phyloP scores from a whole-genome alignment of 2,329 filamentous ascomycete species.

The Parascedosporium putredinis region DNA sequence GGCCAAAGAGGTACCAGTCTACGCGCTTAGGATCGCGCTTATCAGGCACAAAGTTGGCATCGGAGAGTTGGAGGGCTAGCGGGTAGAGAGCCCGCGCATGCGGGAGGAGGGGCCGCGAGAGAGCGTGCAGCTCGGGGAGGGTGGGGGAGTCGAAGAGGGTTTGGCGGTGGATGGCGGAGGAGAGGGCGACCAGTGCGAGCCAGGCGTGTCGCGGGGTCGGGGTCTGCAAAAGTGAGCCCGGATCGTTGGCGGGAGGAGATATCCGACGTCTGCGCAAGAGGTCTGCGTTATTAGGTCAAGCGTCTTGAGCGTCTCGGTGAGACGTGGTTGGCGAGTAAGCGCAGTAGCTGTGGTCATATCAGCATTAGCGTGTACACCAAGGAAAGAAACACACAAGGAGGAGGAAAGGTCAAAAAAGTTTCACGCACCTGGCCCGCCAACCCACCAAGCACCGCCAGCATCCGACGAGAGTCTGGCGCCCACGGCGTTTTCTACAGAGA shows the following conservation, averaged over 20 bases:
- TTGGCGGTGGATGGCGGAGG: slow-evolving; percentile 4
- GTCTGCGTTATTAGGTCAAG: neutral
- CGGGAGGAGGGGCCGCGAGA: neutral
- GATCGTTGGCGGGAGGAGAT: neutral
- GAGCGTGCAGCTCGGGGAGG: neutral
- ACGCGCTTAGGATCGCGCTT: slow-evolving; percentile 4
- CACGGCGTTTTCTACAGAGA: slow-evolving; percentile 3
- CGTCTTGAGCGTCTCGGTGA: slow-evolving; percentile 1
- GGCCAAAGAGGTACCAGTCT: slow-evolving; percentile 4
- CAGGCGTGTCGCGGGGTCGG: neutral
- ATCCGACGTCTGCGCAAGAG: neutral
- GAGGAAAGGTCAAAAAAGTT: neutral
- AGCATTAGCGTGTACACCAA: too few relatives aligned
- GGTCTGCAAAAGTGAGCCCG: neutral
- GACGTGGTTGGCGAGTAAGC: neutral
- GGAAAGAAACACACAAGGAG: neutral
- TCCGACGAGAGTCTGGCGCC: slow-evolving; percentile 1
- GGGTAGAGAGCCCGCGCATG: neutral
- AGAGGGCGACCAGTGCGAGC: slow-evolving; percentile 4
- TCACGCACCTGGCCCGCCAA: neutral
- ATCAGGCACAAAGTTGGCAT: neutral
- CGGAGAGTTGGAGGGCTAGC: neutral
- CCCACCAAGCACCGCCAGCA: slow-evolving; percentile 4
- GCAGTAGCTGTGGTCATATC: neutral
- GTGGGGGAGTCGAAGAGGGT: slow-evolving; percentile 1